Evolutionary conservation across 73 alveolate genomes (phyloP).

Genomic region (Paramecium caudatum): DNA sequence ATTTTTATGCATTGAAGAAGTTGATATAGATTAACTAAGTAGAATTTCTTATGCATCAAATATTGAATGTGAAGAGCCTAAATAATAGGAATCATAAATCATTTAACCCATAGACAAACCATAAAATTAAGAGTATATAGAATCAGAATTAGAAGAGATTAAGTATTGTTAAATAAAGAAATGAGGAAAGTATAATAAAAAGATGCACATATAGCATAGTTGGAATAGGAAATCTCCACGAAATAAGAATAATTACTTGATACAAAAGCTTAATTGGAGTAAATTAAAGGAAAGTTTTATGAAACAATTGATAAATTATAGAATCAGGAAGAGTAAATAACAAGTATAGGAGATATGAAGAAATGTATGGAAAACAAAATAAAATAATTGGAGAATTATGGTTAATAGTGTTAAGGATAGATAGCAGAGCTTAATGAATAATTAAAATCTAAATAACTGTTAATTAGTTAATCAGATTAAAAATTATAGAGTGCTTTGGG

Average conservation of each 20-base stretch:
- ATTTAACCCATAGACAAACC: background rate
- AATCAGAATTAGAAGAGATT: constrained; percentile 22
- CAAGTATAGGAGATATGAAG: background rate
- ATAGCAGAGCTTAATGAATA: background rate
- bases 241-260: background rate
- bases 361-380: background rate
- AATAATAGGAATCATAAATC: background rate
- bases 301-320: constrained; percentile 47
- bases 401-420: background rate
- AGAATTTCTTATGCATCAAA: background rate
- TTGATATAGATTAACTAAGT: constrained; percentile 38
- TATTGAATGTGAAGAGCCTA: background rate
- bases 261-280: background rate
- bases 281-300: background rate
- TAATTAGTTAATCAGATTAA: constrained; percentile 14
- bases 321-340: background rate
- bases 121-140: background rate
- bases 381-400: background rate
- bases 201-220: constrained; percentile 3
- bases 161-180: background rate
- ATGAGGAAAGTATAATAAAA: constrained; percentile 2
- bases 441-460: constrained; percentile 9
- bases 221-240: background rate
- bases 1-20: background rate
- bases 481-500: constrained; percentile 18